Evolutionary conservation across 805 yeast species (phyloP), one percentile per base, ranked within the genome.

Genomic region (Pichia scutulata): DNA sequence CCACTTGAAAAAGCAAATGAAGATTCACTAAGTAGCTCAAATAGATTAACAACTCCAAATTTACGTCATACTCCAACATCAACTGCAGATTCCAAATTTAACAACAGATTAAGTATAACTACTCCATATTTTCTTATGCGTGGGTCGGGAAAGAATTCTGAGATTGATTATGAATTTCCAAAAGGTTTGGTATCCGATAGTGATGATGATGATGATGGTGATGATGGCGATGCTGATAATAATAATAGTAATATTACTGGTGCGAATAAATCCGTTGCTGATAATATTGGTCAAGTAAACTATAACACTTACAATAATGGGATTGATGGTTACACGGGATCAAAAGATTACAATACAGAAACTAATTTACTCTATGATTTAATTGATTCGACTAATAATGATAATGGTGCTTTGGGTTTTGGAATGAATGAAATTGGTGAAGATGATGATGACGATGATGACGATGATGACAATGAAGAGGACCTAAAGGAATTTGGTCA

Each of bases 161-260:
- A 48, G 9, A 12, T 33, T 19, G 55, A 46, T 4, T 53, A 52
- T 39, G 48, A 44, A 7, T 47, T 42, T 2, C 23, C 51, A 8
- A 55, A 54, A 16, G 66, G 63, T 45, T 48, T 63, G 14, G 41
- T 56, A 7, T 63, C 67, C 5, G 70, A 65, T 40, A 64, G 67
- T 48, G 71, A 41, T 16, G 23, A 39, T 12, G 19, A 14, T 16
- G 41, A 30, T 40, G 13, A 41, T 16, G 22, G 13, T 25, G 25
- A 43, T 19, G 43, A 24, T 21, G 19, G 14, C 16, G 43, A 43
- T 14, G 30, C 23, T 7, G 52, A 52, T 7, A 55, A 54, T 7
- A 57, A 58, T 18, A 54, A 52, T 10, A 52, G 43, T 33, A 53
- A 44, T 13, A 54, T 49, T 10, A 47, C 43, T 39, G 52, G 52